Evolutionary conservation across 306 rosid species (phyloP).

Genomic region (Castanea sativa): DNA sequence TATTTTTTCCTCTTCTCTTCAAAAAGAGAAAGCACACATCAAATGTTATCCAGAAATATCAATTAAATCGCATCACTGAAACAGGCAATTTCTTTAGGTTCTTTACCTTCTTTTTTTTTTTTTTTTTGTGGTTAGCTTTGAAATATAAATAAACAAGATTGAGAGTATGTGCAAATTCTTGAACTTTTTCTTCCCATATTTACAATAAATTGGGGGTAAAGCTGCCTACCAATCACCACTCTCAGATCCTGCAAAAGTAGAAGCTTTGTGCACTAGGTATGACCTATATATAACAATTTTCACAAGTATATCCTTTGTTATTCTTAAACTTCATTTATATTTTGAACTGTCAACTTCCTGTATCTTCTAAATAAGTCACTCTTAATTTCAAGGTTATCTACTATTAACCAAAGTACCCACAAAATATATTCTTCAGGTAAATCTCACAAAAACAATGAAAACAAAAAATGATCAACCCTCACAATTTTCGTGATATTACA

Average conservation of each 20-base stretch:
- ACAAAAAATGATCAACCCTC: background rate
- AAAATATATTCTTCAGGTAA: background rate
- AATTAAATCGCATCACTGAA: constrained; percentile 5
- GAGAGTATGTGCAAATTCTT: fast-evolving
- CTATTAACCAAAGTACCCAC: background rate
- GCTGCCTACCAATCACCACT: too few species aligned
- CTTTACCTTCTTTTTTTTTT: background rate
- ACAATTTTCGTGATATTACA: background rate
- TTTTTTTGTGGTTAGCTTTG: too few species aligned
- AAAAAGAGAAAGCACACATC: too few species aligned
- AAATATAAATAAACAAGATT: too few species aligned
- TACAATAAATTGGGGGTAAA: too few species aligned
- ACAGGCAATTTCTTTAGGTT: background rate
- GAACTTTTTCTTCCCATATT: too few species aligned
- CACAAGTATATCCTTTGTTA: background rate
- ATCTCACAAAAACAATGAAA: background rate
- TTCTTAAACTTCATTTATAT: background rate
- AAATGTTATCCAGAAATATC: background rate
- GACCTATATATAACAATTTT: too few species aligned
- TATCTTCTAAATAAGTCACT: background rate
- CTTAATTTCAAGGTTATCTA: background rate
- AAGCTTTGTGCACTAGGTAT: fast-evolving
- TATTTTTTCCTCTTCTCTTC: too few species aligned
- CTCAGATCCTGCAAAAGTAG: too few species aligned
- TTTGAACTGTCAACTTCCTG: background rate